Base-by-base conservation (phyloP, 768 basidiomycete species). In the Termitomyces sp. region DNA sequence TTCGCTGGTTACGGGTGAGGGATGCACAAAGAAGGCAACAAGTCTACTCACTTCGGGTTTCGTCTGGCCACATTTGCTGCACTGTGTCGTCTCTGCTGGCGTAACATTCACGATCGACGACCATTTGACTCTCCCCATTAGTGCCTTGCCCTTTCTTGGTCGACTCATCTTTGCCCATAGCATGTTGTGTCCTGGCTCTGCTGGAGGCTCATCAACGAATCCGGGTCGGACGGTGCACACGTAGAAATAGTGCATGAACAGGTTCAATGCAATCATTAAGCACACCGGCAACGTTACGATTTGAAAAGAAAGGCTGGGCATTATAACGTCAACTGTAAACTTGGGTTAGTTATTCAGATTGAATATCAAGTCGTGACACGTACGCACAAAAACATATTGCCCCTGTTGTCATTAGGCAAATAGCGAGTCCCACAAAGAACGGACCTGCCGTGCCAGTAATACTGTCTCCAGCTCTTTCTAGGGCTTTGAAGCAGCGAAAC, bases 371-470 rank as follows among this genome's bases (percentile, higher is more conserved):
- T 37, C 53, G 9, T 15, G 47, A 51, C 49, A 40, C 4, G 53
- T 36, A 84, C 89, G 74, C 70, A 96, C 94, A 93, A 72, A 96
- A 98, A 65, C 84, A 87, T 53, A 93, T 63, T 0, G 84, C 78
- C 49, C 94, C 95, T 1, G 79, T 67, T 11, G 79, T 74, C 15
- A 95, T 86, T 32, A 98, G 80, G 7, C 86, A 68, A 58, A 89
- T 78, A 4, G 94, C 96, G n/a, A 96, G 77, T 1, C 76, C 82
- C 43, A 98, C 85, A 71, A 98, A 98, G 68, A 89, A 85, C 0
- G 95, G 96, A 0, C 96, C 96, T 36, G 92, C 95, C 56, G 91
- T 89, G 57, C 95, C 94, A 0, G 94, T 97, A 43, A 96, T 67
- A 65, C 82, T 78, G 72, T 97, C 93, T 5, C 84, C 96, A 53